phyloP scores from a whole-genome alignment of 2,329 filamentous ascomycete species.

The Fusarium transvaalense region DNA sequence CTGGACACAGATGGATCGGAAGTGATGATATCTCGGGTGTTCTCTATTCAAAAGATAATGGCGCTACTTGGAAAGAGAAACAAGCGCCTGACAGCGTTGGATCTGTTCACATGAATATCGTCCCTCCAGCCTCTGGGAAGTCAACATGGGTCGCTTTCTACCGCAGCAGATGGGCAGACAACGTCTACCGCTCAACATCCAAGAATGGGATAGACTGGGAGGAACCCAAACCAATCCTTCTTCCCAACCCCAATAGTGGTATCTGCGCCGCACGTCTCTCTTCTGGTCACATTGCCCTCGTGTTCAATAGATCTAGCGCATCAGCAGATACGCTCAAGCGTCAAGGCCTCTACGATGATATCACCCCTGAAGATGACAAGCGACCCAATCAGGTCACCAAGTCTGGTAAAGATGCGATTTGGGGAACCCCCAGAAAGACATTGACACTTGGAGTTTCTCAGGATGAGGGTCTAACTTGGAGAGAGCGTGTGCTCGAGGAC shows the following conservation, averaged over 20 bases:
- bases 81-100: conserved; percentile 55
- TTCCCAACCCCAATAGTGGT: conserved; percentile 61
- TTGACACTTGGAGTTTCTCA: conserved; percentile 53
- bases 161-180: conserved; percentile 60
- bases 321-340: conserved; percentile 51
- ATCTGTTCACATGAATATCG: conserved; percentile 60
- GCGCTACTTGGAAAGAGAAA: conserved; percentile 56
- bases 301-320: conserved; percentile 58
- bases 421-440: conserved; percentile 57
- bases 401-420: conserved; percentile 56
- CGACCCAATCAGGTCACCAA: conserved; percentile 54
- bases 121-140: conserved; percentile 44
- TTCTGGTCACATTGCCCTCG: conserved; percentile 53
- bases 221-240: conserved; percentile 49
- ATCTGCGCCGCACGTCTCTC: conserved; percentile 55
- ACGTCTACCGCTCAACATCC: conserved; percentile 57
- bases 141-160: conserved; percentile 54
- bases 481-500: conserved; percentile 56
- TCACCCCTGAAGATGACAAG: conserved; percentile 56
- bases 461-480: conserved; percentile 56
- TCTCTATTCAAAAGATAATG: conserved; percentile 54
- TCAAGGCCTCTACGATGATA: conserved; percentile 60
- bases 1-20: conserved; percentile 59
- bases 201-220: conserved; percentile 56
- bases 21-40: conserved; percentile 59